Evolutionary conservation across 2,329 filamentous ascomycete species (phyloP), one percentile per base, ranked within the genome.

Genomic region (Phialophora macrospora): DNA sequence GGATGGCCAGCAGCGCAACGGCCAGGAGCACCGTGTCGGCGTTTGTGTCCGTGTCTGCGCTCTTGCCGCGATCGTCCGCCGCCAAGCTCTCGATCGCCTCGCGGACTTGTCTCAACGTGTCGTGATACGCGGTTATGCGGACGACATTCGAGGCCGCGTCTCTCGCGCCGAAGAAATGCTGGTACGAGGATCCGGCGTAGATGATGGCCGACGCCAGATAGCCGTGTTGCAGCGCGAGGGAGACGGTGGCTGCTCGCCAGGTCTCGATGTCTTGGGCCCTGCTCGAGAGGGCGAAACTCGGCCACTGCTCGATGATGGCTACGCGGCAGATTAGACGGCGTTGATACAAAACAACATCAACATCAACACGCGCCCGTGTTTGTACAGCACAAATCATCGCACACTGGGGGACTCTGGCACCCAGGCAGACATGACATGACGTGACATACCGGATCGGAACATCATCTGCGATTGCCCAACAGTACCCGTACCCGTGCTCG

Each of bases 301-400:
- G 64, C 64, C 64, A 66, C 46, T 60, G 64, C 28, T 66, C 52
- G n/a, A 58, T 63, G n/a, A 61, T 60, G 20, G 64, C 64, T 66
- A 51, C 14, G 2, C 38, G 38, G 41, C 8, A 46, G 46, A 55
- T 55, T 41, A 62, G 59, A 57, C 32, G n/a, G 48, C 20, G 9
- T 14, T n/a, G 20, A 11, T 4, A 48, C 24, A 24, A 2, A 24
- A 22, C 20, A 26, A 17, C 26, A 12, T 6, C 20, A 14, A 34
- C 30, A 8, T 17, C 38, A 20, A n/a, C 17, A 44, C 12, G 14
- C 17, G 38, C 7, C 5, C 17, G 7, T 41, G 4, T 41, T 41
- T 41, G 17, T 7, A 20, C 38, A 8, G 38, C 17, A 17, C 38
- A 41, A 41, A 41, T 4, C 38, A 41, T 44, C 14, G 38, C 17